These are phyloP conservation scores for Linnemannia zychae DNA, from an alignment of 192 early-diverging fungal genomes.

Conservation along the genomic window DNA sequence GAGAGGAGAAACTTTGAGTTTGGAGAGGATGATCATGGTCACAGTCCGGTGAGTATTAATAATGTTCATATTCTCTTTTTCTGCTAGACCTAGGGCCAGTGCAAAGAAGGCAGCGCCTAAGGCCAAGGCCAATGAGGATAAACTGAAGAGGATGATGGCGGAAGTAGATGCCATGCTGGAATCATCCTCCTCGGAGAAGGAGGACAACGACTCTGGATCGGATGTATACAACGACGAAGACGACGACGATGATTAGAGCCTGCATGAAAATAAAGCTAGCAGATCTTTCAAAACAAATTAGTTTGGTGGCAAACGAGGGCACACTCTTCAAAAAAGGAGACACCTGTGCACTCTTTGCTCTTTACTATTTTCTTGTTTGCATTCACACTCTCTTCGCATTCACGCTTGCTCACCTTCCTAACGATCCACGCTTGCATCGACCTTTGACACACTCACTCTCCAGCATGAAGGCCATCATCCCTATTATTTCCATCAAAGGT, in stretches of 20 bases:
- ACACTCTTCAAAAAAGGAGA: not conserved
- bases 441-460: not conserved
- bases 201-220: not conserved
- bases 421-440: not conserved
- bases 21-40: too few species aligned
- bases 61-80: not conserved
- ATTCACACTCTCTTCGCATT: too few species aligned
- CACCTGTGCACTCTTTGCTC: not conserved
- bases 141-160: conserved; percentile 36
- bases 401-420: too few species aligned
- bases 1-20: not conserved
- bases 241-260: not conserved
- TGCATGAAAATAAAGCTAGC: too few species aligned
- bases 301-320: conserved; percentile 23
- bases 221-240: conserved; percentile 8
- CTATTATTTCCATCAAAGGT: conserved; percentile 52
- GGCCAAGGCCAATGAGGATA: not conserved
- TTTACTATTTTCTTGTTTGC: not conserved
- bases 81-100: not conserved
- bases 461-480: conserved; percentile 50
- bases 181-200: conserved; percentile 26
- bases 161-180: conserved; percentile 46
- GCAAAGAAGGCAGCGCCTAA: not conserved
- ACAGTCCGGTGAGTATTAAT: too few species aligned
- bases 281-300: too few species aligned